Evolutionary conservation across 139 green algal genomes (phyloP), one percentile per base, ranked within the genome.

Genomic region (Nannochloris sp.): DNA sequence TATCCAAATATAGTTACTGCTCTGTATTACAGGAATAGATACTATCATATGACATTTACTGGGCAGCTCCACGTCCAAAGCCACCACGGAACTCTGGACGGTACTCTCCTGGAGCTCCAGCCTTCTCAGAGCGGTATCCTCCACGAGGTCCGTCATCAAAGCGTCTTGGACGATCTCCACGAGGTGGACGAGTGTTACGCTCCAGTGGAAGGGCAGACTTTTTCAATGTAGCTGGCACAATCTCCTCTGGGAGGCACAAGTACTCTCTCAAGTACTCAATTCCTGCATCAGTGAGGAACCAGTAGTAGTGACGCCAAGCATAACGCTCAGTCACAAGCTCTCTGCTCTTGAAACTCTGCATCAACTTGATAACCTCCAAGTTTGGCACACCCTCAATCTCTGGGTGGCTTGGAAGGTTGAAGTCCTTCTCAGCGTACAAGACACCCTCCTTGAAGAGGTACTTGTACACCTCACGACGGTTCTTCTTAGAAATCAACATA

Each of bases 401-500:
- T 27, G 94, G 90, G 85, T 99, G 94, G 75, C 90, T 84, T 51
- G 83, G 68, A 34, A 94, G 79, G 80, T 97, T 95, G 83, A 92
- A 97, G 85, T 99, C 92, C 90, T 99, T 99, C 87, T 97, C 88
- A 21, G 94, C 94, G 66, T 87, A 92, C 48, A 98, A 77, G 44
- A 99, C 94, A 25, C 94, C 94, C 90, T 99, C 93, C 69, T 95
- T 88, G 84, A 99, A 99, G 72, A 99, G 93, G 85, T 93, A 96
- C 88, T 97, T 98, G 91, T 99, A 99, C 29, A 98, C 87, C 79
- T 94, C 90, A 44, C 83, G 80, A 68, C 93, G 87, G 81, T 97
- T 95, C 85, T 96, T 96, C 88, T 98, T 98, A 57, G 91, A 80
- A 71, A 99, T 96, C 54, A 99, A 71, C 93, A 97, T 97, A 57